Evolutionary conservation across 1,139 yeast genomes (phyloP), one percentile per base, ranked within the genome.

Genomic region (Candida gigantensis): DNA sequence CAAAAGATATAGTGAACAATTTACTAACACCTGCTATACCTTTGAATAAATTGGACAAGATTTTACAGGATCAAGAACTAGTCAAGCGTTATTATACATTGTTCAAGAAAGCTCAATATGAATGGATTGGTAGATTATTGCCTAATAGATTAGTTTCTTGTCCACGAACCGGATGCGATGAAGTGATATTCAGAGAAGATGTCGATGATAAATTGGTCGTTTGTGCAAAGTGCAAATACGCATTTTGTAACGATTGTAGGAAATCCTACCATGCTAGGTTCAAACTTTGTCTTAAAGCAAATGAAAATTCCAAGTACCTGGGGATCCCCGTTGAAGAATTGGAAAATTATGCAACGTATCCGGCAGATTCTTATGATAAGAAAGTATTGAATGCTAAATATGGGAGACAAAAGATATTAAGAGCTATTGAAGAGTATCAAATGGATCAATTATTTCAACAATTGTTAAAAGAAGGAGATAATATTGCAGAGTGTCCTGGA

Each of bases 231-330:
- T 82, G 88, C 52, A 55, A 61, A 10, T 68, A 73, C 49, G 82
- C 84, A 2, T 82, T 79, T 49, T 82, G 89, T 51, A 66, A 68
- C 43, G 68, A 67, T 24, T 82, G 89, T 53, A 57, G 68, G 10
- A 79, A 75, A 44, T 77, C 85, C 2, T 81, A 85, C 82, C 90
- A 82, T 56, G 85, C 86, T 2, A 59, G 71, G 13, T 70, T 64
- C 39, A 72, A 74, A 36, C 49, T 55, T 17, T 79, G 85, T 50
- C 65, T 28, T 3, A 45, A 41, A 30, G 27, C 34, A 12, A 32
- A 26, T 14, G 41, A 30, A 17, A 30, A 36, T 24, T 56, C 51
- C 1, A 37, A 43, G 28, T 62, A 62, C 34, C 44, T 46, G 21
- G 65, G 61, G 3, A 69, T 81, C 4, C 74, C 83, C 0, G 42